These are phyloP conservation scores for Edaphochlamys debaryana DNA, from an alignment of 139 green algal species.

Conservation along the genomic window DNA sequence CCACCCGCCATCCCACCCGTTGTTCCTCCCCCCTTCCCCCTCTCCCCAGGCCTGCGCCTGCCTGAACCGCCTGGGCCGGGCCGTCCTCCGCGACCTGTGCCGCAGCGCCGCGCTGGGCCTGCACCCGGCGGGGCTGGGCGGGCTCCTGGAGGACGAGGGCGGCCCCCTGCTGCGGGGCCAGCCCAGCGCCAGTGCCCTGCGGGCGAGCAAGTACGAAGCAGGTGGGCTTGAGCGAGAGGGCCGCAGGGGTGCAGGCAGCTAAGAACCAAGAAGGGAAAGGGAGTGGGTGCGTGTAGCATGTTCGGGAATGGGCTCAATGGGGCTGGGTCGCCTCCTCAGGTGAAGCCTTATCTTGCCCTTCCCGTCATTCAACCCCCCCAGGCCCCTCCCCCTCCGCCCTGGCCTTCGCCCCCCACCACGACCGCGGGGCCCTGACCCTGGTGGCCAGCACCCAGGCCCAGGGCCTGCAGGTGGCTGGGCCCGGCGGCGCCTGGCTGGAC, in stretches of 20 bases:
- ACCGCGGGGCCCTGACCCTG: constrained; percentile 13
- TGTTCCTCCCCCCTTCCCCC: too few relatives aligned
- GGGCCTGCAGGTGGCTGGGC: not conserved
- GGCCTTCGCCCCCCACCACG: not conserved
- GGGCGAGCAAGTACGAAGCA: too few relatives aligned
- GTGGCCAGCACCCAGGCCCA: not conserved
- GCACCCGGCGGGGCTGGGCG: not conserved
- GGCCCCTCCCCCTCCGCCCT: not conserved
- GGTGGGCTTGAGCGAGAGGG: too few relatives aligned
- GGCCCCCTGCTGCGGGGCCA: not conserved
- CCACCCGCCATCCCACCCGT: too few relatives aligned
- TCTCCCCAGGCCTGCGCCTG: not conserved
- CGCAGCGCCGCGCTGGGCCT: not conserved
- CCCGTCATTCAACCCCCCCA: not conserved
- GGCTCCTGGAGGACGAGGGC: not conserved
- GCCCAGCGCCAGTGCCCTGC: not conserved
- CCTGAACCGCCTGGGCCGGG: not conserved
- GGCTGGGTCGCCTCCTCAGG: too few relatives aligned
- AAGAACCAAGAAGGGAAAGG: too few relatives aligned
- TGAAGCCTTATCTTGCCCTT: too few relatives aligned
- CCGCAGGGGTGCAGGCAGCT: too few relatives aligned
- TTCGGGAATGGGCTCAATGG: too few relatives aligned
- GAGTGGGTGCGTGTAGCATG: too few relatives aligned
- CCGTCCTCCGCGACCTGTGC: not conserved
- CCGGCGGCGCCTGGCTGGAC: not conserved